Evolutionary conservation across 1,284 basidiomycete genomes (phyloP).

Genomic region (Phylloporus gajari): DNA sequence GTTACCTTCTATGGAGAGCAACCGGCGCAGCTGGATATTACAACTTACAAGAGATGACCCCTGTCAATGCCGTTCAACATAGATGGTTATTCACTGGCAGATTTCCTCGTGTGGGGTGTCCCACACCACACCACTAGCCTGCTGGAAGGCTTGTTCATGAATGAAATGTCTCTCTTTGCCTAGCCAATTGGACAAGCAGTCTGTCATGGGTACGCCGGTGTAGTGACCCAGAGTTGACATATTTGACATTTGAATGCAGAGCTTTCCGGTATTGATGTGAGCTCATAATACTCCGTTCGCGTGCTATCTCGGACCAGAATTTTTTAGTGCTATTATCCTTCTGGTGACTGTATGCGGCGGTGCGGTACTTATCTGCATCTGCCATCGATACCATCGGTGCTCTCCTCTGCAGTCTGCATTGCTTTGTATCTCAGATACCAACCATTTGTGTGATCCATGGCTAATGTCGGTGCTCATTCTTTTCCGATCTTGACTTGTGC

Average conservation of each 20-base stretch:
- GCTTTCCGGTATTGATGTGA: slow-evolving; percentile 41
- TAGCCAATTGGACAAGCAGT: slow-evolving; percentile 43
- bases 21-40: slow-evolving; percentile 43
- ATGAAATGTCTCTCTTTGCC: slow-evolving; percentile 39
- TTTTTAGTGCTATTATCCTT: slow-evolving; percentile 36
- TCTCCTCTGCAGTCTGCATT: slow-evolving; percentile 38
- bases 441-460: slow-evolving; percentile 32
- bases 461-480: slow-evolving; percentile 39
- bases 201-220: slow-evolving; percentile 38
- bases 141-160: slow-evolving; percentile 43
- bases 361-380: slow-evolving; percentile 24
- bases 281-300: slow-evolving; percentile 3
- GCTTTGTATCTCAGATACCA: slow-evolving; percentile 39
- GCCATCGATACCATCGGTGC: slow-evolving; percentile 35
- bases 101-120: slow-evolving; percentile 42
- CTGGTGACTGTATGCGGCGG: slow-evolving; percentile 38
- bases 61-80: slow-evolving; percentile 28
- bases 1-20: slow-evolving; percentile 39
- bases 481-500: background rate
- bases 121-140: slow-evolving; percentile 36
- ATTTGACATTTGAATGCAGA: slow-evolving; percentile 34
- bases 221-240: background rate
- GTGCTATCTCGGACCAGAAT: background rate
- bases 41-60: slow-evolving; percentile 44
- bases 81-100: slow-evolving; percentile 29